Evolutionary conservation across 2,329 filamentous ascomycete genomes (phyloP), one percentile per base, ranked within the genome.

Genomic region (Aspergillus transmontanensis): DNA sequence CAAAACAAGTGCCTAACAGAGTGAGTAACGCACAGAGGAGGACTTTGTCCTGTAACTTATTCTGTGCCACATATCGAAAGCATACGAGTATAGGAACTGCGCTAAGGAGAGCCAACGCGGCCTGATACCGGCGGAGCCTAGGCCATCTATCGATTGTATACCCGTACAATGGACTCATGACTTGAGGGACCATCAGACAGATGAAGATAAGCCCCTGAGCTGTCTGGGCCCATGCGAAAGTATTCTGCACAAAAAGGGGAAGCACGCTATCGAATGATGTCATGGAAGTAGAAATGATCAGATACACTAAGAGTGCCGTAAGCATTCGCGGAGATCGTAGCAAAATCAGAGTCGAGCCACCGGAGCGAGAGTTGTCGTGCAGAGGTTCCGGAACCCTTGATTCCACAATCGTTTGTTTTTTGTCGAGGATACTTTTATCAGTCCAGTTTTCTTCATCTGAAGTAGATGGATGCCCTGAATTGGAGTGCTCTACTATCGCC

Each of bases 1-100:
- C 4, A 90, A 74, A 1, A 82, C 82, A 2, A 85, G 67, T 0
- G 7, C 90, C 90, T 1, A 88, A 76, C 0, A 90, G 68, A 0
- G 83, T 82, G 1, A 94, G 80, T 3, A 93, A 77, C 1, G 82
- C 86, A 62, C 86, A 89, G 0, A 93, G 80, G 0, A 93, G 77
- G 2, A 90, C 84, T 72, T 91, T 90, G 66, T 92, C 85, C 1
- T 76, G 73, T 6, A 87, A 75, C 0, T 79, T 83, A 70, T 90
- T 82, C 54, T 86, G 76, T 0, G 82, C 81, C 46, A 93, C 85
- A 60, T 91, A 84, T 4, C 90, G 85, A 12, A 93, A 93, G 30
- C 30, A 78, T 41, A 89, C 84, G 30, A 90, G 80, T 45, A 88
- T 81, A 0, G 90, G 89, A 11, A 86, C 75, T 0, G 82, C 78